Evolutionary conservation across 208 protist species (phyloP).

Genomic region (Wallacemonas collosoma): DNA sequence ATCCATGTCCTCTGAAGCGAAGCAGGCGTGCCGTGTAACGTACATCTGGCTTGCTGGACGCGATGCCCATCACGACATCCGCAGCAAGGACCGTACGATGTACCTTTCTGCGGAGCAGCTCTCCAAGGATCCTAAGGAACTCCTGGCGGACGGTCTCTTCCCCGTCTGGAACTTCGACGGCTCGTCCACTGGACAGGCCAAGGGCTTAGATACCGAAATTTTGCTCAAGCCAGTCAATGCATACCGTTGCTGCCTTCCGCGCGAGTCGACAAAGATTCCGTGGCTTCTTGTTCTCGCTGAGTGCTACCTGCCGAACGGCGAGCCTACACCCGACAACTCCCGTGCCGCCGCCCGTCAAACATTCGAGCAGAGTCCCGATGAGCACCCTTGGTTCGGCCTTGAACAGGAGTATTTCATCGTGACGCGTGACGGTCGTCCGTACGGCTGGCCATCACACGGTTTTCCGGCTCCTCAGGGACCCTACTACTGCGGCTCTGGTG

Average conservation of each 20-base stretch:
- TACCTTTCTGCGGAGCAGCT: conserved; percentile 60
- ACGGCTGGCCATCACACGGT: conserved; percentile 88
- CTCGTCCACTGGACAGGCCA: conserved; percentile 87
- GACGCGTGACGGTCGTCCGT: conserved; percentile 49
- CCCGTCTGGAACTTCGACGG: conserved; percentile 98
- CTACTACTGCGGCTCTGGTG: conserved; percentile 96
- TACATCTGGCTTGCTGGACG: conserved; percentile 89
- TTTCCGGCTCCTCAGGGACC: conserved; percentile 96
- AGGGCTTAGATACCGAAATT: conserved; percentile 81
- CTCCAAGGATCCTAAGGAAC: conserved; percentile 62
- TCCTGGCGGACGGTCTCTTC: conserved; percentile 73
- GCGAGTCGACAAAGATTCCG: conserved; percentile 78
- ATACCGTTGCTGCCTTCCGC: conserved; percentile 72
- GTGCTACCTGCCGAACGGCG: conserved; percentile 91
- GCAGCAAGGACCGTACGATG: conserved; percentile 87
- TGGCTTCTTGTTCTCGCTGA: conserved; percentile 90
- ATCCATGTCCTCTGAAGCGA: conserved; percentile 19
- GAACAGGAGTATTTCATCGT: conserved; percentile 88
- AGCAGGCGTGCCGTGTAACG: conserved; percentile 60
- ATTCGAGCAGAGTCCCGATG: conserved; percentile 79
- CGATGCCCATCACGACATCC: conserved; percentile 84
- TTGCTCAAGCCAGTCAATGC: conserved; percentile 90
- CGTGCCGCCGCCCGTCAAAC: conserved; percentile 79
- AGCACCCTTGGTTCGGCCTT: conserved; percentile 87
- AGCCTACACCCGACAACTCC: conserved; percentile 92